A percentile compares a stretch with the other conserved stretches of the same genome.
These are phyloP conservation scores for Coemansia sp. DNA, from an alignment of 192 early-diverging fungal genomes.

Conservation along the genomic window DNA sequence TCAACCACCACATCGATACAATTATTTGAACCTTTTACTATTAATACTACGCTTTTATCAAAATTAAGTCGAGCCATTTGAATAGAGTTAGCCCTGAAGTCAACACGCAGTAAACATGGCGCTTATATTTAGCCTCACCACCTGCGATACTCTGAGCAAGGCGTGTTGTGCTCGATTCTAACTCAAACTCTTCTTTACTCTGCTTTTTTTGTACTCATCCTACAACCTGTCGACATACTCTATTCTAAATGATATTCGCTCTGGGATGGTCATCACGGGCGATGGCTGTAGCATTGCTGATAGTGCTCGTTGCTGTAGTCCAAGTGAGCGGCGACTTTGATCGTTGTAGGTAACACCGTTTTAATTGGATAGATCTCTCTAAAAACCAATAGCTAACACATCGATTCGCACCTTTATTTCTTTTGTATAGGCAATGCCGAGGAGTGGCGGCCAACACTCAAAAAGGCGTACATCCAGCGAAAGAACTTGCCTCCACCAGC, in stretches of 20 bases:
- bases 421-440: conserved; percentile 35
- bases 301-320: conserved; percentile 7
- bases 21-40: not conserved
- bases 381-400: not conserved
- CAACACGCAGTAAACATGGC: conserved; percentile 5
- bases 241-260: not conserved
- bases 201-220: not conserved
- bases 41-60: conserved; percentile 5
- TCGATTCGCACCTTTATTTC: not conserved
- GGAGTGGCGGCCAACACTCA: conserved; percentile 51
- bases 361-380: not conserved
- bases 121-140: not conserved
- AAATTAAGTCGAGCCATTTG: not conserved
- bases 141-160: not conserved
- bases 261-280: not conserved
- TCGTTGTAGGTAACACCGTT: conserved; percentile 20
- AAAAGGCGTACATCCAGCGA: conserved; percentile 51
- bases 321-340: conserved; percentile 32
- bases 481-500: conserved; percentile 38
- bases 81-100: not conserved
- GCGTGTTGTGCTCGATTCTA: no score
- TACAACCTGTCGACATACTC: not conserved
- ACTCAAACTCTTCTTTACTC: not conserved
- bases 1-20: not conserved
- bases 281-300: not conserved